Conservation (phyloP, 78 protist species). For the Dictyostelium intermedium region DNA sequence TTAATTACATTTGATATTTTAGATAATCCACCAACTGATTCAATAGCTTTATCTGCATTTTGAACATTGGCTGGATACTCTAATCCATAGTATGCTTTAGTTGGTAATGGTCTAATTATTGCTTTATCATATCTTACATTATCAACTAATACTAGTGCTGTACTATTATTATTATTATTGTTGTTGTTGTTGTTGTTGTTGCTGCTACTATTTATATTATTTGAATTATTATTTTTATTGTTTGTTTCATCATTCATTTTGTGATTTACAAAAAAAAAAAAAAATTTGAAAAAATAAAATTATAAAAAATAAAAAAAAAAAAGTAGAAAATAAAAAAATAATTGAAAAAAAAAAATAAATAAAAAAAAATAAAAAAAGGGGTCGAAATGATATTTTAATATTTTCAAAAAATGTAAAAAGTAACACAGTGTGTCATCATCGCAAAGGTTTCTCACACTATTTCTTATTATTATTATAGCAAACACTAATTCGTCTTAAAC, state of each 20-base stretch:
- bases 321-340: no score
- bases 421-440: no score
- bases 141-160: background rate
- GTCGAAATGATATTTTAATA: no score
- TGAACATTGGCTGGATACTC: conserved; percentile 60
- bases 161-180: background rate
- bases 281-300: no score
- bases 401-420: no score
- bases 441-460: no score
- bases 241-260: background rate
- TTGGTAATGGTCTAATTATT: conserved; percentile 3
- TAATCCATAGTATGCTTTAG: conserved; percentile 31
- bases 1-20: conserved; percentile 36
- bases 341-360: no score
- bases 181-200: background rate
- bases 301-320: no score
- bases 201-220: background rate
- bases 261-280: background rate
- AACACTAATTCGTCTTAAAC: no score
- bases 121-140: conserved; percentile 18
- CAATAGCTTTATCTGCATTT: conserved; percentile 23
- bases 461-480: no score
- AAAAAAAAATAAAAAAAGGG: no score
- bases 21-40: conserved; percentile 43
- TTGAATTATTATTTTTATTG: background rate